Conservation (phyloP, 2,329 filamentous ascomycete genomes). For the Aspergillus terreus region DNA sequence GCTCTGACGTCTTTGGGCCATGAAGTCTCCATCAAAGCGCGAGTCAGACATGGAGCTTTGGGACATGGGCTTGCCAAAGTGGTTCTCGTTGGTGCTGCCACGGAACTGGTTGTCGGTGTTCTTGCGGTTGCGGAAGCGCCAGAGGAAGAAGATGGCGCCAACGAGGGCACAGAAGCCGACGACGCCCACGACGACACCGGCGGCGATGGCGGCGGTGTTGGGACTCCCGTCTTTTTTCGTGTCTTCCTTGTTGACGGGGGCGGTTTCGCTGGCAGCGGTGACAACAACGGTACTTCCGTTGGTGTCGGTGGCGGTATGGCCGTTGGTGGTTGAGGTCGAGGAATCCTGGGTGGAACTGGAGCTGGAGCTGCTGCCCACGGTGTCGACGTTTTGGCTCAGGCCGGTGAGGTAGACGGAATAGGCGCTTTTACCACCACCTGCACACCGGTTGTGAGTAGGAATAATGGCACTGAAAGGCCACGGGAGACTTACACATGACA, state of each 20-base stretch:
- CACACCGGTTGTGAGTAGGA: conserved; percentile 20
- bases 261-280: conserved; percentile 30
- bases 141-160: conserved; percentile 68
- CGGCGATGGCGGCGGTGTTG: conserved; percentile 82
- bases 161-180: conserved; percentile 63
- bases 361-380: conserved; percentile 24
- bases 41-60: conserved; percentile 72
- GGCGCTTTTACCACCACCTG: conserved; percentile 56
- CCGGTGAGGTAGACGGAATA: conserved; percentile 54
- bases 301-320: conserved; percentile 12
- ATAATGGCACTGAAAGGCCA: background rate
- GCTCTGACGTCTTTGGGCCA: conserved; percentile 80
- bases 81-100: conserved; percentile 73
- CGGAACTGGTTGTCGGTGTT: conserved; percentile 81
- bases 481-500: conserved; percentile 59
- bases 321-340: conserved; percentile 15
- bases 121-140: conserved; percentile 71
- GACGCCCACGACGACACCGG: conserved; percentile 81
- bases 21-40: conserved; percentile 76
- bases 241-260: conserved; percentile 3
- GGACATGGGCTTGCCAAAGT: conserved; percentile 56
- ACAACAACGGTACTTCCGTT: conserved; percentile 29
- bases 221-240: conserved; percentile 39
- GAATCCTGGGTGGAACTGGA: conserved; percentile 18
- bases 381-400: conserved; percentile 35